Base-by-base conservation (phyloP, 768 basidiomycete species). In the Lanmaoa rubissima region DNA sequence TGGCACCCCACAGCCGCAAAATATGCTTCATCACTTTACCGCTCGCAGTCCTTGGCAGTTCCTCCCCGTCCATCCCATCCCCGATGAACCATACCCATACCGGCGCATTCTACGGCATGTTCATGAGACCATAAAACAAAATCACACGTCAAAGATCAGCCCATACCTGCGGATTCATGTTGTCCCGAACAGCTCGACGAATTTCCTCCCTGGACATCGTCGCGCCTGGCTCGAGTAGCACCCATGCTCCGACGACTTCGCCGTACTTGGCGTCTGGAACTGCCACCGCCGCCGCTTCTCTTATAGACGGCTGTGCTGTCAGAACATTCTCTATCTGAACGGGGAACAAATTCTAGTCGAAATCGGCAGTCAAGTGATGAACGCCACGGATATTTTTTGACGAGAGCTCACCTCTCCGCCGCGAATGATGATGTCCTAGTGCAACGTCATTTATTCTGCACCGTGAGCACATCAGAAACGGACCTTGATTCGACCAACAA, bases 21-120 rank as follows among this genome's bases (percentile, higher is more conserved):
- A 92, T 65, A 67, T 91, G 88, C 73, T 93, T 94, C 85, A 84
- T 83, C 42, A 94, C 84, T 69, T 94, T 94, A 40, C 91, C 91
- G 60, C 90, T 93, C 14, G 88, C 90, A 11, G 92, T 94, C 76
- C 90, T 92, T 1, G 92, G 91, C 9, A 92, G 67, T 59, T 90
- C 86, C 10, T 66, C 69, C 9, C 76, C 73, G 2, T 70, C 71
- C 1, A 80, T 82, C 44, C 86, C 87, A 62, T 90, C 87, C 14
- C 84, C 86, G 1, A 89, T 60, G 59, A 92, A 92, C 88, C 90
- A 94, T 4, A 93, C 83, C 88, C 90, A 93, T 10, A 78, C 75
- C 0, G 91, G 91, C 1, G 85, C 82, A 69, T 89, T 90, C 90
- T 92, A 63, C 5, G 35, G 1, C 35, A 28, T 14, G 17, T 40